These are phyloP conservation scores for Pythium guiyangense DNA, from an alignment of 352 stramenopile genomes.

Conservation along the genomic window DNA sequence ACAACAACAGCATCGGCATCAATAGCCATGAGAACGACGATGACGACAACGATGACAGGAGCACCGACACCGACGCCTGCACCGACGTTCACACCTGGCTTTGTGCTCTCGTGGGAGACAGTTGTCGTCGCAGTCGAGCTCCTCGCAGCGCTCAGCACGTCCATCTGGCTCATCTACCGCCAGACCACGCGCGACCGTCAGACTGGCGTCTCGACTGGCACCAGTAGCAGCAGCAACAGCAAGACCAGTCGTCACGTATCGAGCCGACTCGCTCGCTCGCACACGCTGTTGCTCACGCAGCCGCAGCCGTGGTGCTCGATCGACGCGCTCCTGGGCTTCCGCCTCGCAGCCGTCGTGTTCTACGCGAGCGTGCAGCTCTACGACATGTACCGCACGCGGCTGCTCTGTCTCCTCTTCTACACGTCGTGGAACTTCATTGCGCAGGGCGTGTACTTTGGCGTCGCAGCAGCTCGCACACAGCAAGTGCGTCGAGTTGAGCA, in stretches of 20 bases:
- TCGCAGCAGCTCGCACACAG: no score
- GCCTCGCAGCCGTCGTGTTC: conserved; percentile 29
- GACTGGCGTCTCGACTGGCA: no score
- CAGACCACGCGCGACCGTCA: conserved; percentile 15
- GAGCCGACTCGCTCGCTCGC: not conserved
- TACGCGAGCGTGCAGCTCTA: conserved; percentile 53
- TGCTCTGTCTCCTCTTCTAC: conserved; percentile 64
- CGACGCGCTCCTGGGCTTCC: conserved; percentile 32
- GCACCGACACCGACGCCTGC: not conserved
- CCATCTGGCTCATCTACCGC: conserved; percentile 44
- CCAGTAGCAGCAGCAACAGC: no score
- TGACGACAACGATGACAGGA: not conserved
- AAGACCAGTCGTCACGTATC: not conserved
- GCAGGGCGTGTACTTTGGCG: no score
- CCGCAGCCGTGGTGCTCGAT: conserved; percentile 42
- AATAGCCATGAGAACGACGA: no score
- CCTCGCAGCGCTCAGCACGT: conserved; percentile 25
- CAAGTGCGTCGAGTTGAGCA: no score
- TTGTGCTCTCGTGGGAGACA: conserved; percentile 41
- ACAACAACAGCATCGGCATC: no score
- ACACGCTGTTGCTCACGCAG: conserved; percentile 24
- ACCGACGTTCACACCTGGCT: conserved; percentile 1
- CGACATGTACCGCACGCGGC: conserved; percentile 49
- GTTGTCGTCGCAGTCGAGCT: conserved; percentile 48
- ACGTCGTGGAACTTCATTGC: conserved; percentile 84